A percentile compares a stretch with the other conserved stretches of the same genome.
Evolutionary conservation across 179 eudicot genomes (phyloP).

Genomic region (Carnegiea gigantea): DNA sequence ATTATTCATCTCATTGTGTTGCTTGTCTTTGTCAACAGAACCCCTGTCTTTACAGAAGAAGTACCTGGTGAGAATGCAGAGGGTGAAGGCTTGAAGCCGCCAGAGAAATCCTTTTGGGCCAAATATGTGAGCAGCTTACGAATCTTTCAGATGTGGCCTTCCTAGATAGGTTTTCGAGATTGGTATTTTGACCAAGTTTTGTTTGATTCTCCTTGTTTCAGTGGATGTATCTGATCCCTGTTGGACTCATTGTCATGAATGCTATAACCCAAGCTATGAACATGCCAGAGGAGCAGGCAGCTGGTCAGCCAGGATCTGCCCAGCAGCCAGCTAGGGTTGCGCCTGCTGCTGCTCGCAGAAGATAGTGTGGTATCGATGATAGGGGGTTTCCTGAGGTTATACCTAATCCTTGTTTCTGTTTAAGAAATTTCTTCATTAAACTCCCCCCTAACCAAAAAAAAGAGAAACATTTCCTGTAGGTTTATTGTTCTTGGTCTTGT

Average conservation of each 20-base stretch:
- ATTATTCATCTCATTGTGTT: slow-evolving; percentile 1
- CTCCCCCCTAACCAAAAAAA: no score
- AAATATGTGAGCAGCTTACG: slow-evolving; percentile 71
- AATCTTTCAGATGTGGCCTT: background rate
- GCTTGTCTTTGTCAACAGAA: slow-evolving; percentile 42
- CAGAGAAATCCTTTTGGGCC: slow-evolving; percentile 93
- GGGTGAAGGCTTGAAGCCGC: slow-evolving; percentile 58
- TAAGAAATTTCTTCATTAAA: background rate
- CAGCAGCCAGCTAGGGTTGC: slow-evolving; percentile 54
- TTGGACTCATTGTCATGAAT: slow-evolving; percentile 86
- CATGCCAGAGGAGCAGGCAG: slow-evolving; percentile 79
- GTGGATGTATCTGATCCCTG: slow-evolving; percentile 98
- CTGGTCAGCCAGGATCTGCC: slow-evolving; percentile 51
- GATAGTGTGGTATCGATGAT: slow-evolving; percentile 38
- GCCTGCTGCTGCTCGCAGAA: slow-evolving; percentile 59
- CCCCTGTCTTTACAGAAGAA: slow-evolving; percentile 81
- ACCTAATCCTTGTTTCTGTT: slow-evolving; percentile 7
- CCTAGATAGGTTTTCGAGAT: background rate
- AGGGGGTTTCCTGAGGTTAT: slow-evolving; percentile 26
- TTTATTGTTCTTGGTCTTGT: background rate
- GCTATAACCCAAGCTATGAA: slow-evolving; percentile 96
- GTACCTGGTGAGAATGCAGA: slow-evolving; percentile 49
- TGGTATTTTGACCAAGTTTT: slow-evolving; percentile 13
- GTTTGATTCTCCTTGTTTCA: slow-evolving; percentile 36
- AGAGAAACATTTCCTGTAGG: background rate